phyloP scores from a whole-genome alignment of 768 basidiomycete genomes.

The Botryobasidium botryosum region DNA sequence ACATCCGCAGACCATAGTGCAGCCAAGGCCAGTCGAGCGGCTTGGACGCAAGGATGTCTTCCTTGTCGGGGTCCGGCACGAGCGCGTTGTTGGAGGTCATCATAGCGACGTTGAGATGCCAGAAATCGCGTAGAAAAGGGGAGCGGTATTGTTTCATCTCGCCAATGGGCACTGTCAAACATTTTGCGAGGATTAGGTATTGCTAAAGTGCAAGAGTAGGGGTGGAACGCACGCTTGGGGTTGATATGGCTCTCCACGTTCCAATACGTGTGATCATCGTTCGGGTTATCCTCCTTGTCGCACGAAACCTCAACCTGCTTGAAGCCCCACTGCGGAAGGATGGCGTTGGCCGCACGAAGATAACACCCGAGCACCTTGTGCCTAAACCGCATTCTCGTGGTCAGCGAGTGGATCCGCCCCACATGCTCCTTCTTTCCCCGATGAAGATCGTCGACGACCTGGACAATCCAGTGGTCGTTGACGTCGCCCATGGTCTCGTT shows the following conservation, averaged over 20 bases:
- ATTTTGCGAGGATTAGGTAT: conserved; percentile 4
- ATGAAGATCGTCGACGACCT: conserved; percentile 77
- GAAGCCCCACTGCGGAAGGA: conserved; percentile 96
- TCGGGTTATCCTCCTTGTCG: conserved; percentile 67
- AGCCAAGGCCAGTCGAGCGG: conserved; percentile 92
- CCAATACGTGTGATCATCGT: conserved; percentile 83
- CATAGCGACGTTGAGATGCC: conserved; percentile 99
- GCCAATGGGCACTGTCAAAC: conserved; percentile 56
- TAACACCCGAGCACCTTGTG: conserved; percentile 74
- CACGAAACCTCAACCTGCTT: conserved; percentile 97
- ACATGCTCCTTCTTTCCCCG: conserved; percentile 40
- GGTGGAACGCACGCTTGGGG: conserved; percentile 53
- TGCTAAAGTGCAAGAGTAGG: conserved; percentile 2
- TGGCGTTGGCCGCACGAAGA: conserved; percentile 70
- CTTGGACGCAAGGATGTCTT: conserved; percentile 87
- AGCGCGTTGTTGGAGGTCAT: conserved; percentile 99
- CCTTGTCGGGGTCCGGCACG: conserved; percentile 93
- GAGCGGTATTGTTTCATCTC: conserved; percentile 73
- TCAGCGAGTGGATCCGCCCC: conserved; percentile 69
- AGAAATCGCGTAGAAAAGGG: conserved; percentile 91
- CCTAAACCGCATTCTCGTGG: conserved; percentile 72
- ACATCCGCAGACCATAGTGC: conserved; percentile 85
- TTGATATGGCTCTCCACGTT: conserved; percentile 99
- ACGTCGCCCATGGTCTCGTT: conserved; percentile 75
- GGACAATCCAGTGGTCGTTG: conserved; percentile 83